Percentiles rank a stretch among this genome's conserved stretches.
Evolutionary conservation across 208 protist species (phyloP).

Genomic region (Wallacemonas rigidus): DNA sequence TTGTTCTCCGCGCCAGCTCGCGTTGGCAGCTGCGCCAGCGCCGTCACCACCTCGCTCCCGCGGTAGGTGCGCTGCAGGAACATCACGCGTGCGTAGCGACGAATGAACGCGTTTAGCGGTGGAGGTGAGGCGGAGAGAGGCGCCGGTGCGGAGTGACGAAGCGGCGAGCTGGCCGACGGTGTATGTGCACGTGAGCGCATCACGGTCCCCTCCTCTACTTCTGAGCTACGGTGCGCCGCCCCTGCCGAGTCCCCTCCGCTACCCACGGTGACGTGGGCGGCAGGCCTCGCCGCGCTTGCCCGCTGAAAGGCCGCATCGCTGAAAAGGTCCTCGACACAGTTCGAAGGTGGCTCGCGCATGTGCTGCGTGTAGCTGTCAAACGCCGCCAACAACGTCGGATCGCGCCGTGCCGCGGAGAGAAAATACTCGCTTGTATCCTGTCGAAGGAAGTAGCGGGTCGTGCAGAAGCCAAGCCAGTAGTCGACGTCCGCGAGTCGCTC

Average conservation of each 20-base stretch:
- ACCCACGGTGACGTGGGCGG: too few species aligned
- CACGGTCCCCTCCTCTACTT: too few species aligned
- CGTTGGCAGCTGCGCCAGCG: conserved; percentile 15
- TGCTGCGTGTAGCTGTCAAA: conserved; percentile 19
- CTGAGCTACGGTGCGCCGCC: too few species aligned
- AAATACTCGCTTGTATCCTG: conserved; percentile 18
- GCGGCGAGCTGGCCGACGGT: too few species aligned
- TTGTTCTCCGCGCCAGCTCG: neutral
- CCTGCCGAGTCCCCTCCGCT: too few species aligned
- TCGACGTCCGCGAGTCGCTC: conserved; percentile 34
- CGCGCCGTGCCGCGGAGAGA: conserved; percentile 23
- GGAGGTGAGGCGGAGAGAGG: neutral
- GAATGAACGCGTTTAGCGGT: conserved; percentile 19
- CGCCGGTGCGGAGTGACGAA: too few species aligned
- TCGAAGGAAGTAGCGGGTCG: conserved; percentile 17
- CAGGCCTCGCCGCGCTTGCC: neutral
- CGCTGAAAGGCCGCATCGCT: conserved; percentile 5
- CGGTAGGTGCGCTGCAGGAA: conserved; percentile 41
- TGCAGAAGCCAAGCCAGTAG: conserved; percentile 72
- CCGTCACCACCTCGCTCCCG: conserved; percentile 29
- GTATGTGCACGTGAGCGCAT: too few species aligned
- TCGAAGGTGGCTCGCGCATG: conserved; percentile 13
- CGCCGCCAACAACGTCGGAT: conserved; percentile 32
- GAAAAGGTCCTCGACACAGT: conserved; percentile 12
- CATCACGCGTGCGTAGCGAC: conserved; percentile 28